Base-by-base conservation (phyloP, 148 eudicot species). In the Persicaria tinctoria region DNA sequence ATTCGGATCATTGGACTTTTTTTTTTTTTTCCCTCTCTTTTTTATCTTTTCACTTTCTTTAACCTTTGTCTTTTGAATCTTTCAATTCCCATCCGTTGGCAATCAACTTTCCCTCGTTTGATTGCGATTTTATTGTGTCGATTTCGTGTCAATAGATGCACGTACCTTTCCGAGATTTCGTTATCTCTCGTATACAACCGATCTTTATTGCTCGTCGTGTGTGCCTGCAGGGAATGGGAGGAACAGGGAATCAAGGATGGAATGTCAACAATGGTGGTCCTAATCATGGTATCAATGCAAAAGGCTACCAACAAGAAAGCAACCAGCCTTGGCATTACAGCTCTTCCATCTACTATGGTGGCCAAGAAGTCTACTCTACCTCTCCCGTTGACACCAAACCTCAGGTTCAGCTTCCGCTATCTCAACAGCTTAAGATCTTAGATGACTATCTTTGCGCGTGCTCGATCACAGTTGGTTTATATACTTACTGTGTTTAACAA, bases 291-390 rank as follows among this genome's bases (percentile, higher is more conserved):
- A 14, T 12, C 11, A 13, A 53, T 53, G 56, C 16, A 53, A 14
- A 3, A 12, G 56, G n/a, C 56, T 85, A 82, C 51, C 78, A 80
- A 59, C 82, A 81, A 78, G 75, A 79, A 64, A 78, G 77, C 32
- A 74, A 72, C 44, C 85, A 84, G 49, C 87, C 96, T 13, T 84
- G 93, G 77, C 73, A 85, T 71, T 86, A 78, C 68, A 89, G 84
- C 80, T 89, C 93, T 46, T 91, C 98, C 32, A 93, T 93, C 68
- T 86, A 89, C 79, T 93, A 93, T 73, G 97, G 98, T 73, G 97
- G 89, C 83, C 98, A 84, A 80, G 91, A 91, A 85, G 86, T 83
- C 68, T 91, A 91, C 70, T 8, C 13, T 5, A 32, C 46, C 38
- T 10, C 68, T 27, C 27, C 70, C 46, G 46, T 64, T 7, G 46